A percentile compares a stretch with the other conserved stretches of the same genome.
These are phyloP conservation scores for Cryphonectria japonica DNA, from an alignment of 2,329 filamentous ascomycete species.

Conservation along the genomic window DNA sequence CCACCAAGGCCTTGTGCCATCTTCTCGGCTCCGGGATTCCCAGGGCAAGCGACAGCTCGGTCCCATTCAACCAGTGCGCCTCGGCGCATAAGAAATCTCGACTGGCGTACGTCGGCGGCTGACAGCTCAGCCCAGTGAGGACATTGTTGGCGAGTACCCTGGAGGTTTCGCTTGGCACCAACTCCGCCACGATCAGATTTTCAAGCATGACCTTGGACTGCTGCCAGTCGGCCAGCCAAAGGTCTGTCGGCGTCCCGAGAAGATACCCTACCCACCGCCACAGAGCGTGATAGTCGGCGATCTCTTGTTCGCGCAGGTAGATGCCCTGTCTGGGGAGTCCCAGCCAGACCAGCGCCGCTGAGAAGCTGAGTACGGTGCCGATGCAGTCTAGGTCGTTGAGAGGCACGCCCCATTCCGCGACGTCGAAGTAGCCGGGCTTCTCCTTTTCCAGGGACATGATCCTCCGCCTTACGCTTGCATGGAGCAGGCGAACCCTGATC, in stretches of 20 bases:
- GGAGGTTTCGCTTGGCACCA: constrained; percentile 66
- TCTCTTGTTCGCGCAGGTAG: constrained; percentile 63
- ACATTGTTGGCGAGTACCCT: constrained; percentile 75
- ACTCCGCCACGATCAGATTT: constrained; percentile 66
- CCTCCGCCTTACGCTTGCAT: constrained; percentile 67
- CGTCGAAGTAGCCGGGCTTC: constrained; percentile 64
- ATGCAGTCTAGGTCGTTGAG: constrained; percentile 79
- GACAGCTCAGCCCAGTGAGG: constrained; percentile 67
- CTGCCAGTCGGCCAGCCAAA: constrained; percentile 56
- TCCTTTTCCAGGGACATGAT: constrained; percentile 63
- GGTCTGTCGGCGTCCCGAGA: constrained; percentile 68
- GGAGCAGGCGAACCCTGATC: constrained; percentile 70
- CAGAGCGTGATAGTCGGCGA: constrained; percentile 70
- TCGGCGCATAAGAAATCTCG: constrained; percentile 69
- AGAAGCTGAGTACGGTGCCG: constrained; percentile 73
- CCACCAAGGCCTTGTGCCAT: constrained; percentile 64
- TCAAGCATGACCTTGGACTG: constrained; percentile 69
- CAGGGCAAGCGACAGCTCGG: constrained; percentile 62
- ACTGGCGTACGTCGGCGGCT: constrained; percentile 68
- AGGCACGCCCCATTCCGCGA: constrained; percentile 63
- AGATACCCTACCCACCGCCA: constrained; percentile 77
- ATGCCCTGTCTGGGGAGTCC: constrained; percentile 75
- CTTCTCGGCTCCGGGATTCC: constrained; percentile 58
- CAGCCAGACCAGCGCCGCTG: constrained; percentile 67
- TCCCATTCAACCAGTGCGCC: constrained; percentile 72